phyloP scores from a whole-genome alignment of 2,329 filamentous ascomycete species.

The Penicillium sp. region DNA sequence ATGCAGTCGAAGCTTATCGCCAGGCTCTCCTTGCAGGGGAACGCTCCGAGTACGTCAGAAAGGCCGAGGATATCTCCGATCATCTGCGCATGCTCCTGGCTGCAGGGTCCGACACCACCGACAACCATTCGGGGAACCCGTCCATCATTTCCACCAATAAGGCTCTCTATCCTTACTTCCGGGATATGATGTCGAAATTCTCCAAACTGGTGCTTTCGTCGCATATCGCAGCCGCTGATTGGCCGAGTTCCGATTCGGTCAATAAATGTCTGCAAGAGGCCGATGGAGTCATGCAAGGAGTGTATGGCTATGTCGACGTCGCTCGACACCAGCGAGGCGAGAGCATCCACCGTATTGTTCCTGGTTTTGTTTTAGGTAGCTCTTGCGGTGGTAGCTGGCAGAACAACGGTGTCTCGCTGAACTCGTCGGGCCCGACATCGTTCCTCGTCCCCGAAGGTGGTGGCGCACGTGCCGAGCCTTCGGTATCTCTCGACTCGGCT shows the following conservation, averaged over 20 bases:
- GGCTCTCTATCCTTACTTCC: constrained; percentile 90
- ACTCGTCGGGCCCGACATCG: constrained; percentile 61
- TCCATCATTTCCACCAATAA: constrained; percentile 99
- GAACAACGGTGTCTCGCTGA: constrained; percentile 57
- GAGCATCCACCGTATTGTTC: constrained; percentile 85
- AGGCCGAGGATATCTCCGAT: constrained; percentile 97
- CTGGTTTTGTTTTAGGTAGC: constrained; percentile 87
- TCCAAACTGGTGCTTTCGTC: constrained; percentile 98
- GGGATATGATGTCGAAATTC: constrained; percentile 99
- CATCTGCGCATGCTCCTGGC: constrained; percentile 90
- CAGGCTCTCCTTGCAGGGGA: constrained; percentile 79
- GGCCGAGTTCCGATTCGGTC: constrained; percentile 87
- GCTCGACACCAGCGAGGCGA: constrained; percentile 89
- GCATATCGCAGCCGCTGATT: constrained; percentile 94
- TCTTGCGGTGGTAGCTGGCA: constrained; percentile 82
- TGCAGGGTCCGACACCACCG: constrained; percentile 91
- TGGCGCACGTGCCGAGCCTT: constrained; percentile 67
- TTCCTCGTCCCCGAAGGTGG: constrained; percentile 84
- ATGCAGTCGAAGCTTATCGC: constrained; percentile 81
- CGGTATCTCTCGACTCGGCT: constrained; percentile 66
- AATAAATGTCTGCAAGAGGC: constrained; percentile 95
- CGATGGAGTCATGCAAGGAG: constrained; percentile 89
- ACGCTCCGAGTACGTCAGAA: constrained; percentile 83
- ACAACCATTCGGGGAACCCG: constrained; percentile 96
- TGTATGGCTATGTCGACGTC: constrained; percentile 94